A percentile compares a stretch with the other conserved stretches of the same genome.
These are phyloP conservation scores for Diutina scorzettiae DNA, from an alignment of 1,139 yeast species.

Conservation along the genomic window DNA sequence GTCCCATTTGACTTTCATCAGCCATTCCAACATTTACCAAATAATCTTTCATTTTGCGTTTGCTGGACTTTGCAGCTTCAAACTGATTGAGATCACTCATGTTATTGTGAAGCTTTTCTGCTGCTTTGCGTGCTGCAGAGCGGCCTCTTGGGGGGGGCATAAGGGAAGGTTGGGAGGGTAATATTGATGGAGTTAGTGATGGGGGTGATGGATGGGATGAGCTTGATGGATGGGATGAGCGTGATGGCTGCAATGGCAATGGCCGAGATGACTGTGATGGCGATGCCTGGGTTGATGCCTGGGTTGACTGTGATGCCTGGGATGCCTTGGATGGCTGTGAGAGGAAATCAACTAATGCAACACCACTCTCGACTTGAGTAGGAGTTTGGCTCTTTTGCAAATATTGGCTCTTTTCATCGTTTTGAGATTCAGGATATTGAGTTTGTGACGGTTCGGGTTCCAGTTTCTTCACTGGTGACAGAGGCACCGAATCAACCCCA, in stretches of 20 bases:
- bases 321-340: no score
- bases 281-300: background rate
- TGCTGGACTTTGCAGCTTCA: slow-evolving; percentile 33
- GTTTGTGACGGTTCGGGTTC: background rate
- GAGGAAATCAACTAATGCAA: no score
- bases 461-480: background rate
- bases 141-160: slow-evolving; percentile 5
- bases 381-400: no score
- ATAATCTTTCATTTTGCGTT: slow-evolving; percentile 25
- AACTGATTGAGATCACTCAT: slow-evolving; percentile 57
- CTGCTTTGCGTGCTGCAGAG: slow-evolving; percentile 1
- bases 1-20: background rate
- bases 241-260: background rate
- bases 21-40: slow-evolving; percentile 21
- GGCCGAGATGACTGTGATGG: background rate
- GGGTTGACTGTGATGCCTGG: no score
- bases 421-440: background rate
- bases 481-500: background rate
- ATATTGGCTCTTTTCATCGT: no score
- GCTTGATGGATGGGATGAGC: no score
- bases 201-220: no score
- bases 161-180: background rate
- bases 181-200: no score
- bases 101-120: slow-evolving; percentile 41
- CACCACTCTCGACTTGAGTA: background rate